These are phyloP conservation scores for Pythium myriotylum DNA, from an alignment of 352 stramenopile genomes.

Conservation along the genomic window DNA sequence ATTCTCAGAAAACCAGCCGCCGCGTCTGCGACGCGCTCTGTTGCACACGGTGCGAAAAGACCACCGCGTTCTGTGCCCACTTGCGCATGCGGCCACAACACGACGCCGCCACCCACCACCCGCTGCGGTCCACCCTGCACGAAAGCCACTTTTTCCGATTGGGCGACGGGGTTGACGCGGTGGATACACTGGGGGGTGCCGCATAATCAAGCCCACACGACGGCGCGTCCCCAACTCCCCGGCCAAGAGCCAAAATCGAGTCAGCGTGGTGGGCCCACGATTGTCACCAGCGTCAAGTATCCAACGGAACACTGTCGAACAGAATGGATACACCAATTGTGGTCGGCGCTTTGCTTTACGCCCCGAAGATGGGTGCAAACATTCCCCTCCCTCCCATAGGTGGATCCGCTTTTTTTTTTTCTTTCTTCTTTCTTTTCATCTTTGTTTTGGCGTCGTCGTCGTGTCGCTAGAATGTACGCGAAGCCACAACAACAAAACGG, in stretches of 20 bases:
- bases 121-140: background rate
- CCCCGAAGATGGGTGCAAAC: slow-evolving; percentile 29
- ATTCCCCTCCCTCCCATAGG: slow-evolving; percentile 8
- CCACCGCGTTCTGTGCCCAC: slow-evolving; percentile 1
- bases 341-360: slow-evolving; percentile 1
- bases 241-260: too few relatives aligned
- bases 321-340: slow-evolving; percentile 19
- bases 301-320: slow-evolving; percentile 17
- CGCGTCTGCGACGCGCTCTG: slow-evolving; percentile 10
- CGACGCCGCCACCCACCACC: slow-evolving; percentile 8
- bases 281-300: background rate
- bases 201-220: slow-evolving; percentile 1
- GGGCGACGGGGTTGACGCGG: background rate
- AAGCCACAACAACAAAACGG: slow-evolving; percentile 24
- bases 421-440: background rate
- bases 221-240: too few relatives aligned
- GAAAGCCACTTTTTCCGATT: background rate
- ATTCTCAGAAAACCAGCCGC: slow-evolving; percentile 6
- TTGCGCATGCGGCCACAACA: slow-evolving; percentile 25
- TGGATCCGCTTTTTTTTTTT: slow-evolving; percentile 9
- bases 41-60: slow-evolving; percentile 24
- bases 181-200: background rate
- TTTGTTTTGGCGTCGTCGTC: slow-evolving; percentile 4
- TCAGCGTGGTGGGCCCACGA: background rate
- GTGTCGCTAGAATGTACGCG: slow-evolving; percentile 26